Base-by-base conservation (phyloP, 106 monocot species). In the Acorus gramineus region DNA sequence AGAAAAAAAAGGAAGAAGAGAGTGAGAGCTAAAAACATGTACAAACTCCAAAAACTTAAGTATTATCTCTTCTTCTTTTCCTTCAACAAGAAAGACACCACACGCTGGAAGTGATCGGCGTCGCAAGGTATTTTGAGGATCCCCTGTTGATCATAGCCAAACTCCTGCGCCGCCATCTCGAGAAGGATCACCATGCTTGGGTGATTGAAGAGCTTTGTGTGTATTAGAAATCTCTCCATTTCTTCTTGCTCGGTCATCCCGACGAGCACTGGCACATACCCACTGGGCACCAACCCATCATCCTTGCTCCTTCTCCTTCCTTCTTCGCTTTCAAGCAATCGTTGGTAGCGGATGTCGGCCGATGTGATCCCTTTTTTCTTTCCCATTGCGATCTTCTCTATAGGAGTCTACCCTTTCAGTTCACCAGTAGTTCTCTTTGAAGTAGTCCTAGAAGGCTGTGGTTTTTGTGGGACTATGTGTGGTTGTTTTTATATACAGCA, bases 111-210 rank as follows among this genome's bases (percentile, higher is more conserved):
- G 46, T 76, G 51, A 2, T 9, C 57, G 7, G 53, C 56, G 4
- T 74, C 64, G 46, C 78, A 79, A 4, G 64, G 73, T 42, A 79
- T 61, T 12, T 74, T 44, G 7, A 79, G 46, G 10, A 74, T 52
- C 4, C 78, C 78, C 61, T 63, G 50, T 47, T 56, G 63, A 54
- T 47, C 4, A 49, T 64, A 47, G 46, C 78, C 78, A 8, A 64
- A 66, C 63, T 64, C 61, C 11, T 59, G 61, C 3, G 61, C 74
- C 7, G 78, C 78, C 64, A 69, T 64, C 8, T 79, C 69, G 52
- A 79, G 55, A 46, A 79, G 50, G 45, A 49, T 58, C 11, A n/a
- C 57, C 5, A 79, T 58, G 58, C 64, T 46, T 3, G 73, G 74
- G 11, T 79, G 57, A 5, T 55, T 49, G 52, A 79, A 66, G n/a